Base-by-base conservation (phyloP, 2,329 filamentous ascomycete species). In the Aspergillus sp. region DNA sequence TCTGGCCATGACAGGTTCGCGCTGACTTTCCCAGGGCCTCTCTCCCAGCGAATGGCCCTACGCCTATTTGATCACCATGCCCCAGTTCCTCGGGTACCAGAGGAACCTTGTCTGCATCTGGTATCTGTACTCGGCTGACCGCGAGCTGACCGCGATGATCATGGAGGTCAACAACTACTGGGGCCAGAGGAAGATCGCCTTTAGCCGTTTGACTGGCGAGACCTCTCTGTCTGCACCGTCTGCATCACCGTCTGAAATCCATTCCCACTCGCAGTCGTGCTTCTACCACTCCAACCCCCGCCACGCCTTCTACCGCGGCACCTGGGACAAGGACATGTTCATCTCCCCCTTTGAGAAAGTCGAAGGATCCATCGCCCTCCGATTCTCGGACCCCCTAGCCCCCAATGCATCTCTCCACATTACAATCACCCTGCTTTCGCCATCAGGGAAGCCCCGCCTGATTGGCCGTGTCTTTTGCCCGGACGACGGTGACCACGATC, bases 131-230 rank as follows among this genome's bases (percentile, higher is more conserved):
- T 55, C 55, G 14, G 39, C 58, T 9, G 23, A 52, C 1, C 43
- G 52, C 2, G 52, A 56, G 25, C 17, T 60, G 19, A 46, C 45
- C 4, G 58, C 47, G 7, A 49, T 58, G 46, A 37, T 60, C 21
- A 58, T 60, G 55, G 58, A 60, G n/a, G 39, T 58, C 14, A 60
- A 60, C 37, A 62, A 62, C 27, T 62, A 57, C 17, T 62, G 54
- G 37, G 52, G 37, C 17, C 56, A 62, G n/a, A 56, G 47, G 14
- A 56, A 55, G 6, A 58, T 54, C 19, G 45, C 55, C 14, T 62
- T 62, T 8, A 52, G 46, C 31, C 51, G 55, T 6, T 35, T 60
- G 19, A 25, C 41, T 7, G 39, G 52, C 7, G 52, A 55, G 33
- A 12, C 44, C 17, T 17, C 17, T 27, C 21, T 55, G 11, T 17